Evolutionary conservation across 1,139 yeast species (phyloP), one percentile per base, ranked within the genome.

Genomic region (Lodderomyces theae): DNA sequence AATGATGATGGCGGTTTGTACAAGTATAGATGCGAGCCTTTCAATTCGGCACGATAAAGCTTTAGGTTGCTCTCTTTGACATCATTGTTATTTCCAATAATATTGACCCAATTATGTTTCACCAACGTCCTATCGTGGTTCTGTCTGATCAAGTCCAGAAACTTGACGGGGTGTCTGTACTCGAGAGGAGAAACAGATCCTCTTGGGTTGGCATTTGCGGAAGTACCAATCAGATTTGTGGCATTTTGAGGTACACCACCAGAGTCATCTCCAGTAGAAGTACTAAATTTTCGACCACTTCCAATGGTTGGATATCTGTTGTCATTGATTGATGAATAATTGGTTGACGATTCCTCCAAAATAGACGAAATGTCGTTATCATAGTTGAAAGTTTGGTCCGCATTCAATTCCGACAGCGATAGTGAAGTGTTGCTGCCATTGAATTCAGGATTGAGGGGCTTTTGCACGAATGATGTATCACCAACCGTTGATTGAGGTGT

Each of bases 1-100:
- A 74, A 49, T 32, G 65, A 75, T 9, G 69, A 56, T 1, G 80
- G 78, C 6, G 80, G 68, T 52, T 77, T 81, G 61, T 74, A 82
- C 19, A 85, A 56, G 46, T 70, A 69, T 42, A 85, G 58, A 40
- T 71, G 70, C 0, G 86, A 73, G 7, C 94, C 94, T 51, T 72
- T 77, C 47, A 85, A 63, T 55, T 82, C 89, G 0, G 81, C 85
- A 42, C 83, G 69, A 49, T 64, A 77, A 26, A 83, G 54, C 47
- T 72, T 72, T 50, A 74, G 56, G 29, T 63, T 57, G 17, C 62
- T 64, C 34, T 67, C 76, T 40, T 58, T 56, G 42, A 69, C 69
- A 33, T 69, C 72, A 42, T 61, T 57, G 21, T 34, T 34, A 13
- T 19, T 31, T 11, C 34, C 50, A 17, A 69, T 61, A 18, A 64